Base-by-base conservation (phyloP, 805 yeast genomes). In the Zygosaccharomyces lentus region DNA sequence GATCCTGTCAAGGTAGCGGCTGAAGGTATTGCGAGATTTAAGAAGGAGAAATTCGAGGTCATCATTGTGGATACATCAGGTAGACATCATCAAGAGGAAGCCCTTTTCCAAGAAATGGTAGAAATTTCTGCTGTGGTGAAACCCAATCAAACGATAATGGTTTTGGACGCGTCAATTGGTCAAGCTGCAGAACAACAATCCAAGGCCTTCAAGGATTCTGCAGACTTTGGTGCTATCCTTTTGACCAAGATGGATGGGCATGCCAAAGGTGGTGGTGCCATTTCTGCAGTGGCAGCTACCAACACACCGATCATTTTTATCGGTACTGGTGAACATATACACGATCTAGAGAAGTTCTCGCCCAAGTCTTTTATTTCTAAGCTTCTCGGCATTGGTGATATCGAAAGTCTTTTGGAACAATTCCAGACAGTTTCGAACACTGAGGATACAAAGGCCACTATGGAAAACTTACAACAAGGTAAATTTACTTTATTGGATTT, bases 251-350 rank as follows among this genome's bases (percentile, higher is more conserved):
- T 91, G 95, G 99, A 91, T 68, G 98, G 98, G 43, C 97, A 93
- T 61, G 99, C 98, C 31, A 91, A 86, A 69, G 99, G 99, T 66
- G 99, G 99, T 70, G 99, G 99, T 74, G 99, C 99, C 25, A 90
- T 91, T 45, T 88, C 96, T 32, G 99, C 99, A 0, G 97, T 91
- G 45, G 99, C 99, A 2, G 93, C 96, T 2, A 91, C 98, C 2
- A 76, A 86, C 45, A 93, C 98, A 0, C 99, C 99, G 6, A 84
- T 91, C 55, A 87, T 86, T 7, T 91, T 91, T 62, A 93, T 91
- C 49, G 99, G 99, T 78, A 91, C 98, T 2, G 99, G 99, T 63
- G 99, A 91, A 67, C 99, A 93, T 62, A 85, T 90, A 30, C 86
- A 84, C 46, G 98, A 91, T 64, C 76, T 91, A 49, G 99, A 93